These are phyloP conservation scores for Xylaria palmicola DNA, from an alignment of 495 filamentous ascomycete genomes.

Conservation along the genomic window DNA sequence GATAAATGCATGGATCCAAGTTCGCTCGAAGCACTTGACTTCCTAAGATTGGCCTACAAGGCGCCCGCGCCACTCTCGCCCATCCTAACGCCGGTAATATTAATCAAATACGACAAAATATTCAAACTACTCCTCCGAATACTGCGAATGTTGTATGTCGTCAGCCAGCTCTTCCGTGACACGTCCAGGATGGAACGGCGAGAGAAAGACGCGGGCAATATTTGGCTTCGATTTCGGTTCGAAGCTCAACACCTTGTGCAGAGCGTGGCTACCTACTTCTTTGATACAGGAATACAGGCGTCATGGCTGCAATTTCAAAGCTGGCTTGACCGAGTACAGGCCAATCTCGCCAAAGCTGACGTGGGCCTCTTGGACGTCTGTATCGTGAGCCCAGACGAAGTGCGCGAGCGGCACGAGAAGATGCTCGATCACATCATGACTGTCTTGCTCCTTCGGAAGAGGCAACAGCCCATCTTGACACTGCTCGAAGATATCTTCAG, in stretches of 20 bases:
- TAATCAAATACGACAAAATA: conserved; percentile 79
- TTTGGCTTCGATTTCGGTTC: conserved; percentile 62
- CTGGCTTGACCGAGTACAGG: conserved; percentile 63
- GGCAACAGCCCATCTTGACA: conserved; percentile 67
- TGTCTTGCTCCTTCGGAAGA: conserved; percentile 65
- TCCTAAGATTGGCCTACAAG: conserved; percentile 81
- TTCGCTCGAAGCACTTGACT: conserved; percentile 83
- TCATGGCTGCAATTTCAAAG: conserved; percentile 69
- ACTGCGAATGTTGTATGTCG: conserved; percentile 76
- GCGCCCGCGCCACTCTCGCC: conserved; percentile 69
- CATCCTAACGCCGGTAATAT: conserved; percentile 63
- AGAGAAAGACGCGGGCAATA: conserved; percentile 29
- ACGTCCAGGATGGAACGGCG: conserved; percentile 42
- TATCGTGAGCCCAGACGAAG: conserved; percentile 58
- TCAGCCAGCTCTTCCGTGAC: conserved; percentile 66
- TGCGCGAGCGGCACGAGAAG: conserved; percentile 71
- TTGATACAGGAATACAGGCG: conserved; percentile 68
- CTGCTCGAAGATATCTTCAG: conserved; percentile 77
- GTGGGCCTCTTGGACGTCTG: conserved; percentile 26
- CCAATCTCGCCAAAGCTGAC: conserved; percentile 32
- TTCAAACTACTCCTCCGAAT: conserved; percentile 78
- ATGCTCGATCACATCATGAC: conserved; percentile 79
- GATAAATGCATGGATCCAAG: conserved; percentile 75
- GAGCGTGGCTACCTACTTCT: conserved; percentile 68
- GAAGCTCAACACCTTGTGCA: conserved; percentile 78